Evolutionary conservation across 495 filamentous ascomycete genomes (phyloP), one percentile per base, ranked within the genome.

Genomic region (Penicillium tannophilum): DNA sequence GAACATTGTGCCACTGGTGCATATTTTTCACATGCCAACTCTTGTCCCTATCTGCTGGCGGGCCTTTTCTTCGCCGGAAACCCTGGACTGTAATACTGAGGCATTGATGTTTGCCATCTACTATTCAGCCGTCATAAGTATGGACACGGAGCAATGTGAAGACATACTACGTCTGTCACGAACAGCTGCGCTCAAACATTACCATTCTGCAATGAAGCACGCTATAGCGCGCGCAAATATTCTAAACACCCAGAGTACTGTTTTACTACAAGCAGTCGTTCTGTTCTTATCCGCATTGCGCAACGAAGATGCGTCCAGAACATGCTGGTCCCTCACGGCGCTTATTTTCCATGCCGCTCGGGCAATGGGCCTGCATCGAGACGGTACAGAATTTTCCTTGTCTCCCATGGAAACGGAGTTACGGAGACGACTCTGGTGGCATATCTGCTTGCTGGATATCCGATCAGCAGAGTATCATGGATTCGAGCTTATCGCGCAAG

Each of bases 371-470:
- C 77, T 95, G 30, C 91, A 95, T 63, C 81, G 89, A 3, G 89
- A 92, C 61, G 82, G 84, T 0, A 75, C 86, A 45, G 77, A 71
- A 31, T 47, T 89, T 90, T 60, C 85, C 80, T 20, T 78, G 70
- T 1, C 71, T 81, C 77, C 88, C 0, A 69, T 91, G 2, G 88
- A 91, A 61, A 83, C 81, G 1, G 86, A 91, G 43, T 74, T 90
- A 10, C 84, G 89, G 4, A 84, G 89, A 5, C 65, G 90, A 3
- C 76, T 91, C 23, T 92, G 89, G 89, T 87, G 89, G 68, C 85
- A 91, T 63, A 77, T 92, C 10, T 89, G 85, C 66, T 85, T 89
- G 60, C 79, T 92, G 10, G 89, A 92, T 69, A 84, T 90, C 46
- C 80, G 87, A 26, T 88, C 87, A 0, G 88, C 86, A 60, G 89